Evolutionary conservation across 805 yeast species (phyloP), one percentile per base, ranked within the genome.

Genomic region (Candida railenensis): DNA sequence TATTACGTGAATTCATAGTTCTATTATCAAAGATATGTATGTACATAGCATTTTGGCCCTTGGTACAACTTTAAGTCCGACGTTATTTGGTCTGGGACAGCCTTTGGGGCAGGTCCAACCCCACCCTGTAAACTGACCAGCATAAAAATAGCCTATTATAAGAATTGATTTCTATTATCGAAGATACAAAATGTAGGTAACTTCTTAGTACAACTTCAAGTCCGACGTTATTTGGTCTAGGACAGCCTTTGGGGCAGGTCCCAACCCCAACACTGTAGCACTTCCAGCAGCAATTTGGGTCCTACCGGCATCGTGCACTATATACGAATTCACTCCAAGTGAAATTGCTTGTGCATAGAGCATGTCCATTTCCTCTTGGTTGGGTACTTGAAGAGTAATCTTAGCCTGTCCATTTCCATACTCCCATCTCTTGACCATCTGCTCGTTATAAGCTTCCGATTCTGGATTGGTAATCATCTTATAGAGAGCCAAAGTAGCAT

Each of bases 101-200:
- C 55, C 53, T 83, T 88, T 19, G 98, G 97, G 16, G 97, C 98
- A 1, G 99, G 99, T 0, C 99, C 99, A 63, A 1, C 98, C 99
- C n/a, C 94, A 68, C 1, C 94, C 98, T 0, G 99, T 94, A 2
- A 96, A 95, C 48, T 94, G 84, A 0, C 98, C n/a, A n/a, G n/a
- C n/a, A n/a, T n/a, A n/a, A n/a, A n/a, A n/a, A n/a, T n/a, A n/a
- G n/a, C n/a, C n/a, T n/a, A n/a, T n/a, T n/a, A n/a, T n/a, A n/a
- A n/a, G n/a, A n/a, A n/a, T n/a, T 25, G 30, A 7, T 25, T 11
- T 25, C 5, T 11, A 25, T 25, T 7, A 25, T 5, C 9, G 11
- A 25, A 11, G 30, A 7, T 25, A 5, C 30, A 25, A 25, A 25
- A 25, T 25, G 11, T 11, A 25, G 5, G 9, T 25, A 11, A 25